Evolutionary conservation across 345 rosid genomes (phyloP).

Genomic region (Geranium rotundifolium): DNA sequence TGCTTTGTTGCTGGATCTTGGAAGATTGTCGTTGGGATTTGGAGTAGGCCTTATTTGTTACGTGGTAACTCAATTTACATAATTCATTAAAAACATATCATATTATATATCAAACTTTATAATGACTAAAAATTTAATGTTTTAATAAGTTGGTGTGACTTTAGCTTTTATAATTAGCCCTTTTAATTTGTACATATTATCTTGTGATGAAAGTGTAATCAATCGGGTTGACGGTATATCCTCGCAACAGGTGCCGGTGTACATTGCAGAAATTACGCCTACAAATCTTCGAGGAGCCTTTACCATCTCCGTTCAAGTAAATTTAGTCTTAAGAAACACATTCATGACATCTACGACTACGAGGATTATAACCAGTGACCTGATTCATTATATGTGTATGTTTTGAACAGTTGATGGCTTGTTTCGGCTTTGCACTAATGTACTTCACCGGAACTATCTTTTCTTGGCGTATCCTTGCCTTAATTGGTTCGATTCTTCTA

Average conservation of each 20-base stretch:
- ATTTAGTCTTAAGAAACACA: too few relatives aligned
- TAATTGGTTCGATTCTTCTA: slow-evolving; percentile 11
- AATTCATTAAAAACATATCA: too few relatives aligned
- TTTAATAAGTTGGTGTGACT: too few relatives aligned
- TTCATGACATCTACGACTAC: too few relatives aligned
- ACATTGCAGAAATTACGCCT: slow-evolving; percentile 23
- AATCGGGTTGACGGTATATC: too few relatives aligned
- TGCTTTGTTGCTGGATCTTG: slow-evolving; percentile 25
- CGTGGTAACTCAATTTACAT: slow-evolving; percentile 13
- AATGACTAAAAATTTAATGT: background rate
- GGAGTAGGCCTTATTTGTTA: slow-evolving; percentile 20
- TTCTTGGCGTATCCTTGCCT: slow-evolving; percentile 25
- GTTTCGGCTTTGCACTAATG: slow-evolving; percentile 12
- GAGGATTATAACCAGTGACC: too few relatives aligned
- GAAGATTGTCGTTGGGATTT: slow-evolving; percentile 20
- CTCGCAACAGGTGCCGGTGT: slow-evolving; percentile 15
- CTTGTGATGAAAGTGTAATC: background rate
- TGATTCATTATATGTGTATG: too few relatives aligned
- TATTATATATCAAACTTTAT: background rate
- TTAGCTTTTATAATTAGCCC: too few relatives aligned
- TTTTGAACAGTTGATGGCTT: slow-evolving; percentile 12
- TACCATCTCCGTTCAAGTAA: slow-evolving; percentile 14
- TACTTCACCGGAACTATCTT: slow-evolving; percentile 19
- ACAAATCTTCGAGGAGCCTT: slow-evolving; percentile 18
- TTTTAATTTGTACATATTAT: background rate